phyloP scores from a whole-genome alignment of 179 eudicot species.

The Silene noctiflora region DNA sequence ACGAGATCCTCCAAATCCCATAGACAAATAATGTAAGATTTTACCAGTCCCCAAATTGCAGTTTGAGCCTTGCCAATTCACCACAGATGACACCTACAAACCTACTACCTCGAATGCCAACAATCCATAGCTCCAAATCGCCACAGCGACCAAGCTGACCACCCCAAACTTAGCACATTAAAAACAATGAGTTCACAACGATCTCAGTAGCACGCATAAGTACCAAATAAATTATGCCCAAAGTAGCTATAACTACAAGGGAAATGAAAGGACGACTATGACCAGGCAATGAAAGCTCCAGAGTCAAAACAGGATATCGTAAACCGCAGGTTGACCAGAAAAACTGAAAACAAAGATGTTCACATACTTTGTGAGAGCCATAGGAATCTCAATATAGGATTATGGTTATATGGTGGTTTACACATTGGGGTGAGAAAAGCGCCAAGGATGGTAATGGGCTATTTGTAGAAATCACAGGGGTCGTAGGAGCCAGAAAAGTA shows the following conservation, averaged over 20 bases:
- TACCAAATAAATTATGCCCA: not conserved
- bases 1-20: too few species aligned
- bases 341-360: not conserved
- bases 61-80: not conserved
- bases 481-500: too few species aligned
- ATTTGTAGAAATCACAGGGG: too few species aligned
- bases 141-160: too few species aligned
- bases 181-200: not conserved
- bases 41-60: not conserved
- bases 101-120: not conserved
- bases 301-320: not conserved
- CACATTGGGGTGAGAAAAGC: too few species aligned
- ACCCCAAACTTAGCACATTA: not conserved
- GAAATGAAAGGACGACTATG: not conserved
- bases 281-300: not conserved
- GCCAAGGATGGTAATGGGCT: too few species aligned
- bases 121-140: too few species aligned
- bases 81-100: not conserved
- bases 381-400: too few species aligned
- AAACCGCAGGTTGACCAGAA: not conserved
- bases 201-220: not conserved
- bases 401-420: too few species aligned
- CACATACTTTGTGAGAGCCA: too few species aligned
- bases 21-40: not conserved
- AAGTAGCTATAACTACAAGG: not conserved